Evolutionary conservation across 805 yeast species (phyloP).

Genomic region (Komagataella ulmi): DNA sequence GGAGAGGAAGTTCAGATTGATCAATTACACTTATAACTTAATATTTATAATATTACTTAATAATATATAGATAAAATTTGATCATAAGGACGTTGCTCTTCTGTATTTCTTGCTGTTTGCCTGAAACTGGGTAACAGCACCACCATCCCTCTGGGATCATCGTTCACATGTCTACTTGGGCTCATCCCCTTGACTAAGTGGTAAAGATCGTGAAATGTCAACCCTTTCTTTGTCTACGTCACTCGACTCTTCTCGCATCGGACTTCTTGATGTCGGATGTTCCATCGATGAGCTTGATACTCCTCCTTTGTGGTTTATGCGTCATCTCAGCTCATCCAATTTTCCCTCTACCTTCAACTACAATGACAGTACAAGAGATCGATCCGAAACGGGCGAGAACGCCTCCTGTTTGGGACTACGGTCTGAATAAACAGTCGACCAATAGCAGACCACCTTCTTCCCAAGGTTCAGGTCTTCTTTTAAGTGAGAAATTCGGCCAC

Average conservation of each 20-base stretch:
- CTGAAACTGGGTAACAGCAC: too few relatives aligned
- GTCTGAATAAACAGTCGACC: slow-evolving; percentile 9
- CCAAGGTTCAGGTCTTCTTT: slow-evolving; percentile 8
- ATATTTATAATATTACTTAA: too few relatives aligned
- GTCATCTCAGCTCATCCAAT: neutral
- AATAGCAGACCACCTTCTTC: slow-evolving; percentile 11
- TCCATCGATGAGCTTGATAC: neutral
- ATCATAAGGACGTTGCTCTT: neutral
- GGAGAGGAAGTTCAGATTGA: neutral
- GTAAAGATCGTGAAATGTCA: neutral
- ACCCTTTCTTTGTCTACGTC: neutral
- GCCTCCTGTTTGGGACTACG: slow-evolving; percentile 14
- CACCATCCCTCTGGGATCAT: too few relatives aligned
- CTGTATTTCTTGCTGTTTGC: too few relatives aligned
- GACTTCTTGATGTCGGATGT: neutral
- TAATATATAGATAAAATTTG: neutral
- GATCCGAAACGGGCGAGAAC: neutral
- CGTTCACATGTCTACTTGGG: too few relatives aligned
- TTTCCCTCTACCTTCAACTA: neutral
- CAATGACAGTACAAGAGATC: neutral
- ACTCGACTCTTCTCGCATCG: neutral
- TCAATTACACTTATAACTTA: too few relatives aligned
- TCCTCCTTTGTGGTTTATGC: neutral
- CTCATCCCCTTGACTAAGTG: too few relatives aligned
- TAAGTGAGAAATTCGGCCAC: slow-evolving; percentile 7